Conservation (phyloP, 257 asterid genomes). For the Voacanga thouarsii region DNA sequence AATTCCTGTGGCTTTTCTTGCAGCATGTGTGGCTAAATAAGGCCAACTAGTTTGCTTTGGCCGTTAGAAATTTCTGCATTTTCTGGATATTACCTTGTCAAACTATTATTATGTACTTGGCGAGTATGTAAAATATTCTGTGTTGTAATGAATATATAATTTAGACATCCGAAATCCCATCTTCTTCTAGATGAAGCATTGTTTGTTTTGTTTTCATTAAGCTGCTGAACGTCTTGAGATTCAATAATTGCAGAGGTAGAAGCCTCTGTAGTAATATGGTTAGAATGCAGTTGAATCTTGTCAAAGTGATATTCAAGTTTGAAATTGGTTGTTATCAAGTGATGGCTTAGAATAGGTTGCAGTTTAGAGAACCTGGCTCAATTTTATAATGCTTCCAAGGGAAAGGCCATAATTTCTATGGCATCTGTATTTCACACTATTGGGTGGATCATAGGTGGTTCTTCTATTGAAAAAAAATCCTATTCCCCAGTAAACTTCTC, state of each 20-base stretch:
- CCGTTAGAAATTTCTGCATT: not conserved
- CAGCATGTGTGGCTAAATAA: slow-evolving; percentile 27
- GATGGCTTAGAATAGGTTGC: not conserved
- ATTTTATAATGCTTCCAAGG: not conserved
- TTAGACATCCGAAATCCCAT: not conserved
- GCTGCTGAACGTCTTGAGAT: too few species aligned
- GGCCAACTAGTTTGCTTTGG: slow-evolving; percentile 22
- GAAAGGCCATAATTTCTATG: not conserved
- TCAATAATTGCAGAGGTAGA: too few species aligned
- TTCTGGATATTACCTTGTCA: not conserved
- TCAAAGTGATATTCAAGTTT: too few species aligned
- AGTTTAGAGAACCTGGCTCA: not conserved
- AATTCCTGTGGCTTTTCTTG: slow-evolving; percentile 1
- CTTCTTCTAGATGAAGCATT: not conserved
- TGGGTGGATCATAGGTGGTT: not conserved
- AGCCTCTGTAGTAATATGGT: not conserved
- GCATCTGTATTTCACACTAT: not conserved
- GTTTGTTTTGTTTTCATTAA: too few species aligned
- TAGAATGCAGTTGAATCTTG: not conserved
- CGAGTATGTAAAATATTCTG: slow-evolving; percentile 16
- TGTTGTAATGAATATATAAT: slow-evolving; percentile 14
- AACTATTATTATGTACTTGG: not conserved
- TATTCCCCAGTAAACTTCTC: not conserved
- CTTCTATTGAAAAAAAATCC: too few species aligned
- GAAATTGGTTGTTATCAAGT: too few species aligned